phyloP scores from a whole-genome alignment of 768 basidiomycete species.

The Kwoniella shandongensis region DNA sequence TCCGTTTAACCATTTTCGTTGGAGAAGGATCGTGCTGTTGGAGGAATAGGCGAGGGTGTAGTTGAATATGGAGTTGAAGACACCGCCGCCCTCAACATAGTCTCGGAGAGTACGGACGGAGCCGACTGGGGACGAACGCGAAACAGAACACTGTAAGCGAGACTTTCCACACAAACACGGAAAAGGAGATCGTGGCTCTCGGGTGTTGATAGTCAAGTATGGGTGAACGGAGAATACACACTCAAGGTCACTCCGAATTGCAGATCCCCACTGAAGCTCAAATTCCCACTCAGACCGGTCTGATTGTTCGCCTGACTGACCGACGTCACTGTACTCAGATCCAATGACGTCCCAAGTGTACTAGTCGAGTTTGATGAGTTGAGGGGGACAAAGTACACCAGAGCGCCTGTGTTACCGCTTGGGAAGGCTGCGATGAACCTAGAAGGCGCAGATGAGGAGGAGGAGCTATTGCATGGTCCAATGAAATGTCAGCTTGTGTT shows the following conservation, averaged over 20 bases:
- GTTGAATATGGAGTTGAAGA: constrained; percentile 56
- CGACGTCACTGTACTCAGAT: constrained; percentile 41
- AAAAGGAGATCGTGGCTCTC: no score
- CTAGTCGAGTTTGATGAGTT: constrained; percentile 24
- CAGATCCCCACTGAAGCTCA: constrained; percentile 53
- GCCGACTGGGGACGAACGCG: constrained; percentile 47
- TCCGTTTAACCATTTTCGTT: constrained; percentile 57
- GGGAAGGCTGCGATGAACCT: constrained; percentile 57
- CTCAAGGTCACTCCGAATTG: constrained; percentile 56
- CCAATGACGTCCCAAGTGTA: constrained; percentile 33
- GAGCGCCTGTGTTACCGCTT: constrained; percentile 57
- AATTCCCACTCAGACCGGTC: constrained; percentile 55
- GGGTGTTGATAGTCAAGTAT: no score
- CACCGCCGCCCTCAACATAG: constrained; percentile 54
- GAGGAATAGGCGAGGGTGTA: constrained; percentile 55
- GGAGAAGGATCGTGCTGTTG: constrained; percentile 54
- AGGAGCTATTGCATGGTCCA: constrained; percentile 9
- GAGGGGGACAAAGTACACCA: constrained; percentile 56
- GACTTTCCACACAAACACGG: no score
- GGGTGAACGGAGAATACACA: constrained; percentile 13
- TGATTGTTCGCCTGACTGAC: constrained; percentile 47
- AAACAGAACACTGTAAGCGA: neutral
- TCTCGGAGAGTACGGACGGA: constrained; percentile 57
- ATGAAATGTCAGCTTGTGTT: neutral
- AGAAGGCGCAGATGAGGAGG: constrained; percentile 37